phyloP scores from a whole-genome alignment of 495 filamentous ascomycete species.

The Penicillium riverlandense region DNA sequence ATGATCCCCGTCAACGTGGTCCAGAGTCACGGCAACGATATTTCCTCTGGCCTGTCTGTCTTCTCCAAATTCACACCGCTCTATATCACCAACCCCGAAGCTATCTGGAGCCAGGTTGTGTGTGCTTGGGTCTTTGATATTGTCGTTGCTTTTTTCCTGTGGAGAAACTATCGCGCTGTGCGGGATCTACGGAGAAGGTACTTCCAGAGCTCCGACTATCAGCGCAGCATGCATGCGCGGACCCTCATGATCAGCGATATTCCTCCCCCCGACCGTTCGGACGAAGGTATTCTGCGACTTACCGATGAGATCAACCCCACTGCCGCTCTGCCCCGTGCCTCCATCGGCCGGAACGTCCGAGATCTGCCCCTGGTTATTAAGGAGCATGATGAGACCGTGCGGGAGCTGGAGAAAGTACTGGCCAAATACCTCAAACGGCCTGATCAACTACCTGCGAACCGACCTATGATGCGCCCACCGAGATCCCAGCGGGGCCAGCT shows the following conservation, averaged over 20 bases:
- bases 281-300: conserved; percentile 79
- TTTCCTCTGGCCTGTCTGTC: conserved; percentile 17
- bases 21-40: conserved; percentile 30
- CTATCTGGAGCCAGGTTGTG: conserved; percentile 73
- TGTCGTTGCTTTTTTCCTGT: conserved; percentile 72
- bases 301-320: conserved; percentile 69
- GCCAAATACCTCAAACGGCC: conserved; percentile 89
- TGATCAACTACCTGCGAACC: conserved; percentile 65
- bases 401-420: conserved; percentile 71
- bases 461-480: conserved; percentile 72
- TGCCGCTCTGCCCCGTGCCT: conserved; percentile 66
- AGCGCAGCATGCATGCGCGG: conserved; percentile 78
- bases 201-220: conserved; percentile 83
- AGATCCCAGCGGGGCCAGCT: conserved; percentile 53
- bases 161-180: conserved; percentile 80
- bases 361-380: conserved; percentile 77
- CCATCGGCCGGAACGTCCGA: conserved; percentile 87
- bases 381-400: conserved; percentile 74
- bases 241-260: conserved; percentile 92
- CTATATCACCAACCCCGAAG: conserved; percentile 28
- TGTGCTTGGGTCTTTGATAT: conserved; percentile 73
- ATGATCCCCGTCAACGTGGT: conserved; percentile 79
- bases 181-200: conserved; percentile 64
- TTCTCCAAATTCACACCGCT: conserved; percentile 51
- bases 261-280: conserved; percentile 60